A percentile compares a stretch with the other conserved stretches of the same genome.
These are phyloP conservation scores for Westerdykella ornata DNA, from an alignment of 2,329 filamentous ascomycete species.

Conservation along the genomic window DNA sequence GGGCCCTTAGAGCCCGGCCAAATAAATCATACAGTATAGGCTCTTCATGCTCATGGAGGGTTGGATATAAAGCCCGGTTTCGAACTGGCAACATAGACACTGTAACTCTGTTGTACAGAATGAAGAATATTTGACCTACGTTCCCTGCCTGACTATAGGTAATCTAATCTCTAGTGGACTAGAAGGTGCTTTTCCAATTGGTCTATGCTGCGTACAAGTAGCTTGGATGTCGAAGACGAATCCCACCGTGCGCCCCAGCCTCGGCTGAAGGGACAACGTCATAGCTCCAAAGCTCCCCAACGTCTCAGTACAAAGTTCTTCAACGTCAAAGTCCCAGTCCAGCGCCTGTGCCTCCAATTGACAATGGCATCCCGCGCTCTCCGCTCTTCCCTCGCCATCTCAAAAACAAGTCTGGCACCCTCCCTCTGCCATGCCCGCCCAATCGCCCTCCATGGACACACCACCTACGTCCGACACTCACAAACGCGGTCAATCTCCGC, in stretches of 20 bases:
- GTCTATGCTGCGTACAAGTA: neutral
- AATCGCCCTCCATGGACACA: constrained; percentile 5
- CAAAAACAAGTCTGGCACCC: constrained; percentile 6
- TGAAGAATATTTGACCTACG: too few species aligned
- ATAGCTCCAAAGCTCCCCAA: constrained; percentile 4
- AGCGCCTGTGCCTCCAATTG: constrained; percentile 1
- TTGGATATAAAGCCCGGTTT: too few species aligned
- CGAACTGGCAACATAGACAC: too few species aligned
- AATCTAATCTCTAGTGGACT: too few species aligned
- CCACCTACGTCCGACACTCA: constrained; percentile 11
- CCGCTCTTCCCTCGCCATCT: constrained; percentile 12
- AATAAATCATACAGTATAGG: too few species aligned
- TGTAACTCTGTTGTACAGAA: too few species aligned
- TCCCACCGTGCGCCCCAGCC: neutral
- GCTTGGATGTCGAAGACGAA: neutral
- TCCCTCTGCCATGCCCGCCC: constrained; percentile 9
- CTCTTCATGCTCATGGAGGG: too few species aligned
- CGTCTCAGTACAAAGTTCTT: neutral
- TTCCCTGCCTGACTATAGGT: too few species aligned
- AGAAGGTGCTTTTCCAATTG: neutral
- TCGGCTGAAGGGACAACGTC: constrained; percentile 1
- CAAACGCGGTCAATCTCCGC: constrained; percentile 46
- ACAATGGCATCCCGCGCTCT: constrained; percentile 25
- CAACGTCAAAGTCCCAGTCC: neutral
- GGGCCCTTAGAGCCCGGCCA: too few species aligned